Percentiles rank a stretch among this genome's conserved stretches.
Evolutionary conservation across 768 basidiomycete species (phyloP).

Genomic region (Sporobolomyces pararoseus): DNA sequence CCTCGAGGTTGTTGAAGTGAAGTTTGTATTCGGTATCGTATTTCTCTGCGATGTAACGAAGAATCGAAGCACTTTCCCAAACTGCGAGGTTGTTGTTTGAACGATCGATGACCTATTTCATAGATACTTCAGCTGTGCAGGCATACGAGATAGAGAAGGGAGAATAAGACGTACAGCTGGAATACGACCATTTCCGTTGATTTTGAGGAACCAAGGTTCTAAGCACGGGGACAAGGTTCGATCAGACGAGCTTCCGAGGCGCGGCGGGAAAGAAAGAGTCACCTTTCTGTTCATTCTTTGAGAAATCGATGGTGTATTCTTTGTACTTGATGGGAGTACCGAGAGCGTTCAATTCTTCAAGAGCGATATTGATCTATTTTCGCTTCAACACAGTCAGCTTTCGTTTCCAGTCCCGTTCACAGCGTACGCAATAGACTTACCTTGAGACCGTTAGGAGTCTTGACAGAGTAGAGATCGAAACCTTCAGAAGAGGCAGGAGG

Average conservation of each 20-base stretch:
- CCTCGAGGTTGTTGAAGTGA: constrained; percentile 21
- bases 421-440: neutral
- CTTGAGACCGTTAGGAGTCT: constrained; percentile 32
- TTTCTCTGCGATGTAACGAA: constrained; percentile 70
- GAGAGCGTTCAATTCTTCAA: constrained; percentile 26
- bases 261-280: constrained; percentile 43
- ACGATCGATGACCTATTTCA: constrained; percentile 46
- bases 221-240: neutral
- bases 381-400: neutral
- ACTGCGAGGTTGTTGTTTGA: constrained; percentile 46
- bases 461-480: constrained; percentile 14
- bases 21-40: constrained; percentile 70
- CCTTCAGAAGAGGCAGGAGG: constrained; percentile 6
- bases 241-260: too few species aligned
- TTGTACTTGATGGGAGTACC: constrained; percentile 20
- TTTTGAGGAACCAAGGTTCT: constrained; percentile 18
- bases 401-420: neutral
- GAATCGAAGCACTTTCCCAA: constrained; percentile 63
- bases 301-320: constrained; percentile 56
- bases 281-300: constrained; percentile 71
- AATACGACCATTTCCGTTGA: constrained; percentile 49
- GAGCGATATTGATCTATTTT: constrained; percentile 26
- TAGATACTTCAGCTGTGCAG: too few species aligned
- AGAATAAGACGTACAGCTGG: constrained; percentile 42
- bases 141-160: too few species aligned